Base-by-base conservation (phyloP, 306 rosid genomes). In the Inga leiocalycina region DNA sequence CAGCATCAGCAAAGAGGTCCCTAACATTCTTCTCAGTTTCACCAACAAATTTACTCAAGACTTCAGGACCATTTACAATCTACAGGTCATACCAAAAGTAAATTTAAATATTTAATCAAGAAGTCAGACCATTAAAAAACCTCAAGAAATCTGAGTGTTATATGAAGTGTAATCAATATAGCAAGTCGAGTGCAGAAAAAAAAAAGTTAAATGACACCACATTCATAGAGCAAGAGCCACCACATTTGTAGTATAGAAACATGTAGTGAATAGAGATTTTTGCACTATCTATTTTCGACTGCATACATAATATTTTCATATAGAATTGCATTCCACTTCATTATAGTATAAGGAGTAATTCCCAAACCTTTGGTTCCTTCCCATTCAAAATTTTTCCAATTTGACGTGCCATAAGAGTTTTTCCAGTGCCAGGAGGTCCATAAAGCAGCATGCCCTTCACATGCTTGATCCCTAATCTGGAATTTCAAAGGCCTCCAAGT, bases 401-500 rank as follows among this genome's bases (percentile, higher is more conserved):
- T 94, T 97, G 99, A 71, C 99, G 97, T 34, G 99, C 99, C 91
- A 97, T 97, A 68, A 97, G 99, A 81, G 99, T 96, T 87, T 96
- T 96, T 72, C 99, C 99, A 79, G 99, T 96, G 77, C 99, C 99
- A 91, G 99, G 99, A 61, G 99, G 99, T 66, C 99, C 99, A 90
- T 84, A 89, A 76, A 96, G 97, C 81, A 96, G 91, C 98, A 94
- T 97, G 56, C 99, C 99, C 84, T 97, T 97, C 70, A 97, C 99
- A 82, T 94, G 99, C 89, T 97, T 92, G 84, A 97, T 94, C 79
- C 99, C 99, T 90, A 97, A 85, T 89, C 99, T 97, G 87, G 71
- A 84, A 87, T 79, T 77, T 85, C 80, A 88, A 82, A 88, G 39
- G n/a, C 54, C 80, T 79, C 76, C 87, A 78, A 51, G 66, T 86